Evolutionary conservation across 805 yeast species (phyloP), one percentile per base, ranked within the genome.

Genomic region (Lachancea sp.): DNA sequence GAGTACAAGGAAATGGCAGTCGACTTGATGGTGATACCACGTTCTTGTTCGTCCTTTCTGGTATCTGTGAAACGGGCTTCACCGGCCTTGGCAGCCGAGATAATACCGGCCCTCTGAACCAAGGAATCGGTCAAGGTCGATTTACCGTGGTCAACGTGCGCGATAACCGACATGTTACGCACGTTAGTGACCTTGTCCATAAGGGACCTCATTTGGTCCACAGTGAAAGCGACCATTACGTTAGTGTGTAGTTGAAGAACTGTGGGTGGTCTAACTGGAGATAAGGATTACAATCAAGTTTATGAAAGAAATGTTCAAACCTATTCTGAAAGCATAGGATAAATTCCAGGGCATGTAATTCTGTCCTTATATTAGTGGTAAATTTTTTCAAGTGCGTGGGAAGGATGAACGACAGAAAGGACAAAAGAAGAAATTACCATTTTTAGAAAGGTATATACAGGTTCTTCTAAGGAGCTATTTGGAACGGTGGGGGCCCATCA

Each of bases 101-200:
- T 90, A 72, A 92, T 90, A 87, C 98, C 98, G 60, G 98, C 98
- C 67, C 83, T 83, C 78, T 90, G 97, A 64, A 90, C 97, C 69
- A 90, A 83, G 55, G 98, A 92, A 75, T 90, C 98, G 73, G 98
- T 90, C 73, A 90, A 82, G 63, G 98, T 90, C 59, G 97, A 89
- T 75, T 90, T 90, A 78, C 98, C 98, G 80, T 92, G 98, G 81
- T 90, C 98, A 84, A 90, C 97, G 80, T 90, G 98, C 67, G 98
- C 98, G 83, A 92, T 92, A 74, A 90, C 98, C 74, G 97, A 90
- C 95, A 90, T 92, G 94, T 92, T 92, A 80, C 98, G 96, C 68
- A 92, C 97, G 71, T 90, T 90, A 74, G 97, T 83, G 79, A 89
- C 96, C 76, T 83, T 83, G 94, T 92, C 97, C 98, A 90, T 90